Evolutionary conservation across 257 asterid genomes (phyloP).

Genomic region (Nicotiana tabacum): DNA sequence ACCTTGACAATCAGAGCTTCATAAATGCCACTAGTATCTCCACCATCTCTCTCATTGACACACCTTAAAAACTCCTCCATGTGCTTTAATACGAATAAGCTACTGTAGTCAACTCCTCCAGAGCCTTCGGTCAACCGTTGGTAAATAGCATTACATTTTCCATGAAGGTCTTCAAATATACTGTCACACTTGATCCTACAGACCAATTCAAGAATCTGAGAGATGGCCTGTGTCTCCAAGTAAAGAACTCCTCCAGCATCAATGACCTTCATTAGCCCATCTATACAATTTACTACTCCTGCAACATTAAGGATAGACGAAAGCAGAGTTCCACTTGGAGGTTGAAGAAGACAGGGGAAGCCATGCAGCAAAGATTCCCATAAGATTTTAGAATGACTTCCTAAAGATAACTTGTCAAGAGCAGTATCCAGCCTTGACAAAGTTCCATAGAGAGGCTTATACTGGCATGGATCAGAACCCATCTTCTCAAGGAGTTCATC

Average conservation of each 20-base stretch:
- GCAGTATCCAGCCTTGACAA: slow-evolving; percentile 40
- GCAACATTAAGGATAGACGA: slow-evolving; percentile 72
- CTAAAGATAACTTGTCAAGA: slow-evolving; percentile 54
- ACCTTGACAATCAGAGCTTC: slow-evolving; percentile 58
- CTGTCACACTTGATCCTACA: slow-evolving; percentile 66
- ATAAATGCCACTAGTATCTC: slow-evolving; percentile 45
- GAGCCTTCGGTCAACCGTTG: slow-evolving; percentile 47
- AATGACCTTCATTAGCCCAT: slow-evolving; percentile 54
- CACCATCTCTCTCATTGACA: slow-evolving; percentile 32
- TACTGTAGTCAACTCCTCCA: slow-evolving; percentile 62
- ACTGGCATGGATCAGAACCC: slow-evolving; percentile 43
- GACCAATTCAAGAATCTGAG: slow-evolving; percentile 65
- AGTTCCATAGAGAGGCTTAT: slow-evolving; percentile 56
- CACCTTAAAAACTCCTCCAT: slow-evolving; percentile 67
- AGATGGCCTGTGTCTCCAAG: slow-evolving; percentile 47
- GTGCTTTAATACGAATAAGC: slow-evolving; percentile 62
- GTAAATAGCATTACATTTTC: slow-evolving; percentile 60
- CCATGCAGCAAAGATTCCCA: slow-evolving; percentile 86
- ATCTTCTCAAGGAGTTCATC: slow-evolving; percentile 53
- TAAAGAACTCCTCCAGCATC: slow-evolving; percentile 37
- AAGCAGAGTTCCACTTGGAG: slow-evolving; percentile 52
- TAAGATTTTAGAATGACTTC: slow-evolving; percentile 51
- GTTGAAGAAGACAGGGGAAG: slow-evolving; percentile 59
- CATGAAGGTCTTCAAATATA: slow-evolving; percentile 64
- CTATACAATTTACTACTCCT: slow-evolving; percentile 50